Evolutionary conservation across 352 stramenopile genomes (phyloP), one percentile per base, ranked within the genome.

Genomic region (Globisporangium uncinulatum): DNA sequence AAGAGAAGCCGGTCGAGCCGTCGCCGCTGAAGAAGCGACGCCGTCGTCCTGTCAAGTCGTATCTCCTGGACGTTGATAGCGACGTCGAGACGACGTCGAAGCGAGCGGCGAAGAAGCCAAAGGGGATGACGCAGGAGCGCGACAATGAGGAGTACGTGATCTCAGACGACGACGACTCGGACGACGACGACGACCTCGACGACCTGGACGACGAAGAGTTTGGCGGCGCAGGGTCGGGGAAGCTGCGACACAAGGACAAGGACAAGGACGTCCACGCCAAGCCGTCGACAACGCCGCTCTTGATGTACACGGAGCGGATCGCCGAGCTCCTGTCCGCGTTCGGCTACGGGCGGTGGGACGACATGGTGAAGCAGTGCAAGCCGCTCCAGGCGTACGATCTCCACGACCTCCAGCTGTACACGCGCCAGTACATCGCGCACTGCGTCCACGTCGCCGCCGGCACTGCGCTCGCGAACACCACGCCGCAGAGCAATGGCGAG

Each of bases 261-360:
- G 44, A 66, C 2, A 79, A 83, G 48, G 56, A 66, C 13, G 57
- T 54, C 1, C 79, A 1, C 24, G 24, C 24, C 24, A 29, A 76
- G 54, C 6, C 36, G 6, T 52, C 57, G 8, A 42, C 73, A 0
- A 24, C 73, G 5, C 69, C 73, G 32, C 66, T 89, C 6, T 67
- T 68, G 44, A 37, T 71, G 10, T 75, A 80, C 44, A 64, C 60
- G 31, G 71, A 86, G 5, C 61, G 52, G 10, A 68, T 92, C 31
- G 50, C 49, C 11, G 76, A 91, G 6, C 20, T 79, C 47, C 57
- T 97, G 6, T 62, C 70, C 19, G 68, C 54, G 5, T 93, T 79
- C 56, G 89, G 89, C 44, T 97, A 95, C 54, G 87, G 86, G 3
- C 79, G 87, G 20, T 97, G 87, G 87, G 62, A 83, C 21, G 75